Percentiles rank a stretch among this genome's conserved stretches.
Evolutionary conservation across 73 alveolate species (phyloP).

Genomic region (Stentor coeruleus): DNA sequence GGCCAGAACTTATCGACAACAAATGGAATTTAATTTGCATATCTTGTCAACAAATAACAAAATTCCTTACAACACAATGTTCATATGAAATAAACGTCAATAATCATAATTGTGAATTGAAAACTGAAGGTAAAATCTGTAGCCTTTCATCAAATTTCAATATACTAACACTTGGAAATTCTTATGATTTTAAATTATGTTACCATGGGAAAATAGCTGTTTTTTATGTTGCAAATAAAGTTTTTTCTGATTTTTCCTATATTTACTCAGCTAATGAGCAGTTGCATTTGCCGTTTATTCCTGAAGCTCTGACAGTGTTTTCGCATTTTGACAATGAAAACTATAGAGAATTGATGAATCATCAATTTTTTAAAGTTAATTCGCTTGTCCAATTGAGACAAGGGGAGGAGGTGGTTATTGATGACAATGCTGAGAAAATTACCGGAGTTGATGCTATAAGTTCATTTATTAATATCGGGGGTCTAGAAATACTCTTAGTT

Average conservation of each 20-base stretch:
- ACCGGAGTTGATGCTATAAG: not conserved
- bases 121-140: not conserved
- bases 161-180: not conserved
- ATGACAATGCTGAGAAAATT: not conserved
- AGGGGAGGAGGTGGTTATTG: not conserved
- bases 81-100: not conserved
- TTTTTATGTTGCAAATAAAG: not conserved
- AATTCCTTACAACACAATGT: not conserved
- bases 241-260: not conserved
- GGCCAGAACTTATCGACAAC: not conserved
- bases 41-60: not conserved
- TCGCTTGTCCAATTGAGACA: not conserved
- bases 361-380: not conserved
- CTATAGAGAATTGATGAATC: not conserved
- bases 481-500: not conserved
- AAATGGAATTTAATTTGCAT: not conserved
- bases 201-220: not conserved
- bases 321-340: not conserved
- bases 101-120: not conserved
- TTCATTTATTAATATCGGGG: not conserved
- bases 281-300: not conserved
- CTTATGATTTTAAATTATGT: not conserved
- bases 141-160: not conserved
- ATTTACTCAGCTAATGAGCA: not conserved
- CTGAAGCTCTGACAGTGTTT: not conserved